Conservation (phyloP, 2,329 filamentous ascomycete species). For the Pseudogymnoascus sp. region DNA sequence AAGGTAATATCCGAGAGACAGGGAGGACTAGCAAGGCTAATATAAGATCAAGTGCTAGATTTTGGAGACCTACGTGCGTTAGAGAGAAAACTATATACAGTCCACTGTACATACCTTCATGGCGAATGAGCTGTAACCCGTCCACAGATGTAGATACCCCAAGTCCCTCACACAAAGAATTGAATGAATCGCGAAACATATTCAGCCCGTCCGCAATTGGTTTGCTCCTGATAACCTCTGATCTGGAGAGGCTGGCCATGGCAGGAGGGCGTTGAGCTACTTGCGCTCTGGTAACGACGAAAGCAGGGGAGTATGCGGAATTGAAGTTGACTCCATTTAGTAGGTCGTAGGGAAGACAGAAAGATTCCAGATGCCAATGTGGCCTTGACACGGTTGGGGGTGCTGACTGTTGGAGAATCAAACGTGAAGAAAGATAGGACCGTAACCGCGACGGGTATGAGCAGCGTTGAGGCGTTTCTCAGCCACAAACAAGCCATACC, state of each 20-base stretch:
- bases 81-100: not conserved
- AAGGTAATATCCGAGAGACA: constrained; percentile 18
- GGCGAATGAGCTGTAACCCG: not conserved
- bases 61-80: constrained; percentile 21
- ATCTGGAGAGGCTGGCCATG: not conserved
- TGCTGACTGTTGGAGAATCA: not conserved
- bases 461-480: not conserved
- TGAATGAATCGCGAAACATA: not conserved
- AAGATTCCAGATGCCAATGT: not conserved
- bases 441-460: constrained; percentile 3
- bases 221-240: not conserved
- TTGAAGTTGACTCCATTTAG: not conserved
- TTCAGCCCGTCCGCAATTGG: not conserved
- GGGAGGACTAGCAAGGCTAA: constrained; percentile 21
- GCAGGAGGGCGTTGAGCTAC: not conserved
- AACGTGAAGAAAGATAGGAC: not conserved
- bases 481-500: not conserved
- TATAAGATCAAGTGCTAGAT: constrained; percentile 22
- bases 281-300: not conserved
- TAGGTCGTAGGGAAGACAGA: not conserved
- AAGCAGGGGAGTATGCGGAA: not conserved
- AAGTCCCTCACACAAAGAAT: not conserved
- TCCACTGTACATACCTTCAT: not conserved
- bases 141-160: not conserved
- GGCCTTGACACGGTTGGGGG: not conserved